phyloP scores from a whole-genome alignment of 106 monocot genomes.

The Allium fistulosum region DNA sequence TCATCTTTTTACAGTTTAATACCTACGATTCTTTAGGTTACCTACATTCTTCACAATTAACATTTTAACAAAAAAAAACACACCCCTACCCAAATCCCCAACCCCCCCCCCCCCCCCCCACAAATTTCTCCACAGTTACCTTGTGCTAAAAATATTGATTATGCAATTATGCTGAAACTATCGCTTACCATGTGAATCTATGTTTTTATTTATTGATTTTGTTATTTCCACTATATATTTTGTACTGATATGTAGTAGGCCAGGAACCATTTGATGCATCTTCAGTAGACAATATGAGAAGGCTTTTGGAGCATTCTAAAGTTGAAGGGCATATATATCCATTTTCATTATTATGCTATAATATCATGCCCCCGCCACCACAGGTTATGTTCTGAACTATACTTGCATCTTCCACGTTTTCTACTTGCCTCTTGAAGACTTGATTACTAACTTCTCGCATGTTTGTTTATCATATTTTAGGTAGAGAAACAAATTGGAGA shows the following conservation, averaged over 20 bases:
- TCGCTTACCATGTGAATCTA: too few relatives aligned
- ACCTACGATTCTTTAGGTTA: too few relatives aligned
- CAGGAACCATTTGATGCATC: slow-evolving; percentile 89
- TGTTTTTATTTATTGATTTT: neutral
- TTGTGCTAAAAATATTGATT: too few relatives aligned
- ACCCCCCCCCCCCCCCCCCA: too few relatives aligned
- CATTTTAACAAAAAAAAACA: too few relatives aligned
- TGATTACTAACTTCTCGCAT: neutral
- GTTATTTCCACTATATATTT: neutral
- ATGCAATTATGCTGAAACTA: too few relatives aligned
- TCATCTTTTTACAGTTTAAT: too few relatives aligned
- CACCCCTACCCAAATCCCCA: too few relatives aligned
- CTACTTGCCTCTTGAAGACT: too few relatives aligned
- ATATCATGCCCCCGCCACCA: slow-evolving; percentile 90
- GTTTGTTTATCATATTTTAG: slow-evolving; percentile 16
- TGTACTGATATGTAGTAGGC: neutral
- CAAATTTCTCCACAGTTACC: too few relatives aligned
- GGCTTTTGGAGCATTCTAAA: slow-evolving; percentile 65
- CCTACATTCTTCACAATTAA: too few relatives aligned
- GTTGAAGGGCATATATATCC: slow-evolving; percentile 83
- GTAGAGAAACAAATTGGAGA: slow-evolving; percentile 95
- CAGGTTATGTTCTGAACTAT: slow-evolving; percentile 31
- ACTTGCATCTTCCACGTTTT: too few relatives aligned
- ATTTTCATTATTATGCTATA: slow-evolving; percentile 70
- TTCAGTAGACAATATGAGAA: slow-evolving; percentile 91